Evolutionary conservation across 768 basidiomycete genomes (phyloP).

Genomic region (Lepiota brunneoincarnata): DNA sequence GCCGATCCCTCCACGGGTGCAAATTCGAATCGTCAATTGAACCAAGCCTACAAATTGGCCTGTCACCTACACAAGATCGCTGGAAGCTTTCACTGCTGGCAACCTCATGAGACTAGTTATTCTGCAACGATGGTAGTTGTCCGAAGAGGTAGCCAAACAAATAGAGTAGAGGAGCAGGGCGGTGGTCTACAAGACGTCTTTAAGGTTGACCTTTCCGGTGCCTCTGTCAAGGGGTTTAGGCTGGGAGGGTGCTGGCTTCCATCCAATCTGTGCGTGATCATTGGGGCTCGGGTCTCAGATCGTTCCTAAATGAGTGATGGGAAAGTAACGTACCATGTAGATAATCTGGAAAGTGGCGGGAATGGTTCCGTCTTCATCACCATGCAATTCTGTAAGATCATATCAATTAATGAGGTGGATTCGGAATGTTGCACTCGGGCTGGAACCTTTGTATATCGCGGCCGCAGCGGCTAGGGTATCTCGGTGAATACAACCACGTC

Average conservation of each 20-base stretch:
- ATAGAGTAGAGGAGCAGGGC: background rate
- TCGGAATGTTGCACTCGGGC: background rate
- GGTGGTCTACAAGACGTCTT: conserved; percentile 34
- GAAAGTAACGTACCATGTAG: conserved; percentile 67
- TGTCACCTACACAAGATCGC: too few relatives aligned
- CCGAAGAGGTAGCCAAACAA: background rate
- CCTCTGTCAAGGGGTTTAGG: conserved; percentile 44
- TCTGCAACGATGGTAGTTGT: background rate
- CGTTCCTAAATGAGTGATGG: background rate
- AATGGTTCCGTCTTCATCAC: conserved; percentile 76
- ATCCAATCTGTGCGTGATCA: conserved; percentile 35
- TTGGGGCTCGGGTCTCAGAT: too few relatives aligned
- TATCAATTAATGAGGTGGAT: background rate
- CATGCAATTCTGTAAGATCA: conserved; percentile 67
- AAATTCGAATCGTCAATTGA: too few relatives aligned
- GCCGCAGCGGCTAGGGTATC: conserved; percentile 91
- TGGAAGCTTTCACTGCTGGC: too few relatives aligned
- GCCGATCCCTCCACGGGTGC: too few relatives aligned
- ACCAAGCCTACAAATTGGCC: too few relatives aligned
- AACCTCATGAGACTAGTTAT: too few relatives aligned
- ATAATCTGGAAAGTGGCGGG: conserved; percentile 97
- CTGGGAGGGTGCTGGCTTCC: conserved; percentile 43
- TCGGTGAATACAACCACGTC: conserved; percentile 67
- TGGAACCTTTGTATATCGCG: conserved; percentile 86
- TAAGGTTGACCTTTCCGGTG: conserved; percentile 41